phyloP scores from a whole-genome alignment of 75 land plant genomes.

The Sequoia sempervirens region DNA sequence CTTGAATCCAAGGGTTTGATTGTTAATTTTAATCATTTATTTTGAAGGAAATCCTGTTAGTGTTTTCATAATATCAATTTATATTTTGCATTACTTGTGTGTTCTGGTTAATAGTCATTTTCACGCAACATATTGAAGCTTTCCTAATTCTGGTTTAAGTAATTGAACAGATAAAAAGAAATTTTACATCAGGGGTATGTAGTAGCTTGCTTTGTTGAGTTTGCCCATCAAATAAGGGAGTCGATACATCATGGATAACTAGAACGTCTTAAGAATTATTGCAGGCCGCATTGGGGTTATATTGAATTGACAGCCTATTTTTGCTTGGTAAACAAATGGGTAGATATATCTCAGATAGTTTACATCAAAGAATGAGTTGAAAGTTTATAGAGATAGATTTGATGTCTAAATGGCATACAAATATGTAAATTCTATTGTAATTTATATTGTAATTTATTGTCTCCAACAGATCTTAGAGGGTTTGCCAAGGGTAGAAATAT shows the following conservation, averaged over 20 bases:
- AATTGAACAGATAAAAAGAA: not conserved
- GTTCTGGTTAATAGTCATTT: not conserved
- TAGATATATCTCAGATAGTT: not conserved
- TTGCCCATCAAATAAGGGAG: no score
- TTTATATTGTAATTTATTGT: no score
- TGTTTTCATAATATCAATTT: not conserved
- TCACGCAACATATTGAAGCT: not conserved
- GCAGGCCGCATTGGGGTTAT: not conserved
- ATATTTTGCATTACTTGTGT: not conserved
- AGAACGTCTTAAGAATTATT: no score
- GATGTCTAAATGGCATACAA: not conserved
- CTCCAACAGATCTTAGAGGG: not conserved
- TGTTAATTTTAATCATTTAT: not conserved
- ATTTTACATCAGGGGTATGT: not conserved
- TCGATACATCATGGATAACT: no score
- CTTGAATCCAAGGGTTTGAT: not conserved
- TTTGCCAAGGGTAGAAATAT: not conserved
- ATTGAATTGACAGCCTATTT: not conserved
- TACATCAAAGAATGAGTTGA: no score
- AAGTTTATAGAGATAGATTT: no score
- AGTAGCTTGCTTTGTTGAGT: not conserved
- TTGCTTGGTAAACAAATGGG: not conserved
- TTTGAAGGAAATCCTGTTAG: not conserved
- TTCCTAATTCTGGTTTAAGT: not conserved
- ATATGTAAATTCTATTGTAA: not conserved